Evolutionary conservation across 345 rosid species (phyloP).

Genomic region (Mallotus nudiflorus): DNA sequence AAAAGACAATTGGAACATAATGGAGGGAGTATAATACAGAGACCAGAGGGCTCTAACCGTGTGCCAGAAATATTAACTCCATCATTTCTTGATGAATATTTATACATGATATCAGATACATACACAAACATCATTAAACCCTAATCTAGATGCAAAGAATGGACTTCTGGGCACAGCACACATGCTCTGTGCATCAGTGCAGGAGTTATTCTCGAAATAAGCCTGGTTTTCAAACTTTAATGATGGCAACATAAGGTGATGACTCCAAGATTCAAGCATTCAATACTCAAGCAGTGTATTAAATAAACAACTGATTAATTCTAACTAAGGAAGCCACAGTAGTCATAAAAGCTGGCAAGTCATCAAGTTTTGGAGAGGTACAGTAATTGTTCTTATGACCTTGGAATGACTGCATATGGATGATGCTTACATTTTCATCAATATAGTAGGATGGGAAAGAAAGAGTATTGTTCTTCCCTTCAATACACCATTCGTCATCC

Average conservation of each 20-base stretch:
- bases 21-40: no score
- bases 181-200: not conserved
- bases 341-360: not conserved
- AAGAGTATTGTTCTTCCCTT: conserved; percentile 62
- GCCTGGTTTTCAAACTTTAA: not conserved
- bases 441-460: conserved; percentile 93
- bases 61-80: conserved; percentile 6
- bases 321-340: not conserved
- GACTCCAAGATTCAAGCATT: not conserved
- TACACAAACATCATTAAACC: not conserved
- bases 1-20: no score
- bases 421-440: conserved; percentile 81
- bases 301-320: not conserved
- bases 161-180: not conserved
- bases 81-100: not conserved
- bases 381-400: conserved; percentile 16
- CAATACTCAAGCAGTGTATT: not conserved
- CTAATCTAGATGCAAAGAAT: conserved; percentile 2
- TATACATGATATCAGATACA: not conserved
- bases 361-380: conserved; percentile 3
- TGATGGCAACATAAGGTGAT: not conserved
- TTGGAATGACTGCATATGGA: conserved; percentile 22
- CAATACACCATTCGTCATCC: conserved; percentile 82
- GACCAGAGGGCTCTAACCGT: not conserved
- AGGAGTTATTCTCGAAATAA: not conserved